phyloP scores from a whole-genome alignment of 2,329 filamentous ascomycete genomes.

The Calonectria fujianensis region DNA sequence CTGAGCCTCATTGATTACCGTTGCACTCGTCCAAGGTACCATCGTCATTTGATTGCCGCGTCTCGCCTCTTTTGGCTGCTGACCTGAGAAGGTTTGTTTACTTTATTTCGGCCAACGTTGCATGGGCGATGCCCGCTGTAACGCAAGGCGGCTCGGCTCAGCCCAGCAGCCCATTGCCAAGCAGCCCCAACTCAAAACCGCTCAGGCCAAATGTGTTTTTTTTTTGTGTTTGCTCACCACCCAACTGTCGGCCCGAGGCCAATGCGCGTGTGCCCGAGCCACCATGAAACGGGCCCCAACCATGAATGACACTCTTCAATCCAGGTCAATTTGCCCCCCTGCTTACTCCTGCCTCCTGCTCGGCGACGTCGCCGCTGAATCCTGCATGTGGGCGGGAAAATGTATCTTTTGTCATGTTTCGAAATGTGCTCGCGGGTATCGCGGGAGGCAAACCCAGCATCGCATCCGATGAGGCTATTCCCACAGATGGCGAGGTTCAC shows the following conservation, averaged over 20 bases:
- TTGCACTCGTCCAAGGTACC: constrained; percentile 13
- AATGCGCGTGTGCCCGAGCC: constrained; percentile 18
- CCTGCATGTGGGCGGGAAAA: not conserved
- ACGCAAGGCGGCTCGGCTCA: not conserved
- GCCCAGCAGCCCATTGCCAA: not conserved
- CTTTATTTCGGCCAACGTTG: constrained; percentile 9
- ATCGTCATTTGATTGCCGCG: not conserved
- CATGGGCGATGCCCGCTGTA: not conserved
- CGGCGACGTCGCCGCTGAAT: not conserved
- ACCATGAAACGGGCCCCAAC: not conserved
- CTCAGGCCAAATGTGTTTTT: not conserved
- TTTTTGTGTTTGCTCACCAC: not conserved
- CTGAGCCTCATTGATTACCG: constrained; percentile 16
- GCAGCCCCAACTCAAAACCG: constrained; percentile 20
- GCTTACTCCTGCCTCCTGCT: not conserved
- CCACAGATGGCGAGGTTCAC: not conserved
- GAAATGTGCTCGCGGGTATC: not conserved
- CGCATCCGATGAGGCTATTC: not conserved
- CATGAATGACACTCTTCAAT: constrained; percentile 5
- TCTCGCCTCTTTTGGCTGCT: constrained; percentile 10
- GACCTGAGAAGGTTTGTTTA: not conserved
- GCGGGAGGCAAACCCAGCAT: not conserved
- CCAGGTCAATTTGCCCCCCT: not conserved
- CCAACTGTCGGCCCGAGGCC: constrained; percentile 16
- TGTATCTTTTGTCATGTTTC: not conserved